Evolutionary conservation across 1,284 basidiomycete species (phyloP).

Genomic region (Moniliophthora roreri): DNA sequence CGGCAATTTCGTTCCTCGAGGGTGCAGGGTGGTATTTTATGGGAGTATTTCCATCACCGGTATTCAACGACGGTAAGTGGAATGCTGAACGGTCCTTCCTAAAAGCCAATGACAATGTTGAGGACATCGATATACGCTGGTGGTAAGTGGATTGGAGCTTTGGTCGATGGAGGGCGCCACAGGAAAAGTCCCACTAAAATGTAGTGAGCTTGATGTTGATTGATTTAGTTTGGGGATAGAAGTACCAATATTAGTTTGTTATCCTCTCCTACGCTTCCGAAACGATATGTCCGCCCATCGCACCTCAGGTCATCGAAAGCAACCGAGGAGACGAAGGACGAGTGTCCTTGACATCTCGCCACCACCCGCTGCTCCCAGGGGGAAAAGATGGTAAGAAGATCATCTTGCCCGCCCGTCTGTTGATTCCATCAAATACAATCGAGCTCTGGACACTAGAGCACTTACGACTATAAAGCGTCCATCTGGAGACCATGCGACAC

Average conservation of each 20-base stretch:
- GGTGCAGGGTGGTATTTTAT: slow-evolving; percentile 83
- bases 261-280: slow-evolving; percentile 92
- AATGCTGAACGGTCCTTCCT: slow-evolving; percentile 58
- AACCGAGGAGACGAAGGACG: slow-evolving; percentile 88
- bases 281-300: slow-evolving; percentile 86
- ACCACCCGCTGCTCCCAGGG: slow-evolving; percentile 90
- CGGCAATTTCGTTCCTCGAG: slow-evolving; percentile 84
- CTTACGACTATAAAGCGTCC: slow-evolving; percentile 86
- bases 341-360: slow-evolving; percentile 96
- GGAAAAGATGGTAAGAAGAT: slow-evolving; percentile 90
- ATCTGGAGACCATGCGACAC: slow-evolving; percentile 93
- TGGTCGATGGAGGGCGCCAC: slow-evolving; percentile 72
- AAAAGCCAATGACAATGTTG: slow-evolving; percentile 67
- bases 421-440: slow-evolving; percentile 3
- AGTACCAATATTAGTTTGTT: slow-evolving; percentile 86
- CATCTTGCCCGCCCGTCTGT: slow-evolving; percentile 74
- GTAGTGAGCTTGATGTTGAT: no score
- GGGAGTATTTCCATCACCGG: slow-evolving; percentile 32
- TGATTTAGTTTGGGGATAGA: not conserved
- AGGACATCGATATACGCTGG: slow-evolving; percentile 72
- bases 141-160: slow-evolving; percentile 69
- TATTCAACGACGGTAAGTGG: slow-evolving; percentile 47
- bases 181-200: slow-evolving; percentile 87
- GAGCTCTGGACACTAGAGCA: slow-evolving; percentile 9
- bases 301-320: slow-evolving; percentile 88